phyloP scores from a whole-genome alignment of 1,139 yeast genomes.

The Hemisphaericaspora lyxosophila region DNA sequence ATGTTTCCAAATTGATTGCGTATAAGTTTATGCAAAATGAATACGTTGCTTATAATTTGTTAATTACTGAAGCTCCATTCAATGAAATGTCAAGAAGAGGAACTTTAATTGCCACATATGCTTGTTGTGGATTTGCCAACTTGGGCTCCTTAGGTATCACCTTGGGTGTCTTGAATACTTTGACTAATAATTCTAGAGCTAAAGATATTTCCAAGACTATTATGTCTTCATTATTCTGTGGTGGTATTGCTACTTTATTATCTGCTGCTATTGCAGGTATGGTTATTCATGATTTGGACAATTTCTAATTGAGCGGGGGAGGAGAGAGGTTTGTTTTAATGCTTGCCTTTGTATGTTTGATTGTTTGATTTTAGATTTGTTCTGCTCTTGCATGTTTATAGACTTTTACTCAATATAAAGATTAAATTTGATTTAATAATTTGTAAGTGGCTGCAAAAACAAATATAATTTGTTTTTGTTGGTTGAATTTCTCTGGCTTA shows the following conservation, averaged over 20 bases:
- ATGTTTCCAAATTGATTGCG: constrained; percentile 54
- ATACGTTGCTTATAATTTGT: constrained; percentile 54
- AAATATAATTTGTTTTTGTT: not conserved
- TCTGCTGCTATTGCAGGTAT: constrained; percentile 69
- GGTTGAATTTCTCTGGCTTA: no score
- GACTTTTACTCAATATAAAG: not conserved
- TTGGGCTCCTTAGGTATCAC: constrained; percentile 66
- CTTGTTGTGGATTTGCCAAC: constrained; percentile 66
- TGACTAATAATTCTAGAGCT: constrained; percentile 53
- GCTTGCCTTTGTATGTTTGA: no score
- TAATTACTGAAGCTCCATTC: constrained; percentile 47
- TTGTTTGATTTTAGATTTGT: no score
- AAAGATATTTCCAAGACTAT: constrained; percentile 52
- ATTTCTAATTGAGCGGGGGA: constrained; percentile 13
- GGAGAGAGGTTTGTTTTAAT: no score
- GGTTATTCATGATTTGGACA: constrained; percentile 55
- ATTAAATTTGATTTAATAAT: no score
- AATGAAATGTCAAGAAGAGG: constrained; percentile 52
- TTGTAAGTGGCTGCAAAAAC: not conserved
- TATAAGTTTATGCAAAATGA: constrained; percentile 64
- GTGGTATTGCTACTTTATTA: constrained; percentile 55
- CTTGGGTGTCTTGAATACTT: constrained; percentile 59
- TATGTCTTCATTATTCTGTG: constrained; percentile 52
- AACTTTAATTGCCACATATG: constrained; percentile 60
- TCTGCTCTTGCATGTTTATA: not conserved